These are phyloP conservation scores for Panus rudis DNA, from an alignment of 768 basidiomycete genomes.

Conservation along the genomic window DNA sequence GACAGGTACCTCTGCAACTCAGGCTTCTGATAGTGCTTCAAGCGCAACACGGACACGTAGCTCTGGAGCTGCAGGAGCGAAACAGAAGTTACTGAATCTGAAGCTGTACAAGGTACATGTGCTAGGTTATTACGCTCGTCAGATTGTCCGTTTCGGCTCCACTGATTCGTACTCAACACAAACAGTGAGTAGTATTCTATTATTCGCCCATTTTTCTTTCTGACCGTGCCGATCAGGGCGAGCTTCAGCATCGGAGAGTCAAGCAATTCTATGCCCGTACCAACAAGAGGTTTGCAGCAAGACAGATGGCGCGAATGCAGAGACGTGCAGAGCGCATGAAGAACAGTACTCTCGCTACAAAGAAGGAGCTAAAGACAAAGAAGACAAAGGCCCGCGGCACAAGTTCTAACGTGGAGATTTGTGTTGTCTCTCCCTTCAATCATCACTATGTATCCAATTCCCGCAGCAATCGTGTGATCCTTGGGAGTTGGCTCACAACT, in stretches of 20 bases:
- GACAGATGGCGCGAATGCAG: conserved; percentile 25
- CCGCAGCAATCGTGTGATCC: neutral
- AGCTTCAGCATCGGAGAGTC: conserved; percentile 28
- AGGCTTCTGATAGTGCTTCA: neutral
- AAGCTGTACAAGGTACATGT: conserved; percentile 29
- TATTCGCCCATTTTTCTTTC: neutral
- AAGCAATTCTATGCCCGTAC: conserved; percentile 32
- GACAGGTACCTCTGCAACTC: neutral
- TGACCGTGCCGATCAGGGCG: conserved; percentile 23
- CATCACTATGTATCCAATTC: neutral
- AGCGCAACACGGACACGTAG: too few species aligned
- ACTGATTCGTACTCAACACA: conserved; percentile 30
- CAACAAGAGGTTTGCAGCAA: conserved; percentile 25
- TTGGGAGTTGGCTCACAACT: neutral
- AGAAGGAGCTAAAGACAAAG: too few species aligned
- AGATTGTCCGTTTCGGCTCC: conserved; percentile 26
- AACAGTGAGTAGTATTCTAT: conserved; percentile 15
- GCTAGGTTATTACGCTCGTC: conserved; percentile 25
- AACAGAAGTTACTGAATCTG: conserved; percentile 21
- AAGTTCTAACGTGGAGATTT: too few species aligned
- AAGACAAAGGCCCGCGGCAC: too few species aligned
- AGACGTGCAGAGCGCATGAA: conserved; percentile 7
- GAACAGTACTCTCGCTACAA: too few species aligned
- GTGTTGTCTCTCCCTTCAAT: neutral
- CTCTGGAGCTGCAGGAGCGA: neutral